These are phyloP conservation scores for Rhynchosporium secalis DNA, from an alignment of 2,329 filamentous ascomycete species.

Conservation along the genomic window DNA sequence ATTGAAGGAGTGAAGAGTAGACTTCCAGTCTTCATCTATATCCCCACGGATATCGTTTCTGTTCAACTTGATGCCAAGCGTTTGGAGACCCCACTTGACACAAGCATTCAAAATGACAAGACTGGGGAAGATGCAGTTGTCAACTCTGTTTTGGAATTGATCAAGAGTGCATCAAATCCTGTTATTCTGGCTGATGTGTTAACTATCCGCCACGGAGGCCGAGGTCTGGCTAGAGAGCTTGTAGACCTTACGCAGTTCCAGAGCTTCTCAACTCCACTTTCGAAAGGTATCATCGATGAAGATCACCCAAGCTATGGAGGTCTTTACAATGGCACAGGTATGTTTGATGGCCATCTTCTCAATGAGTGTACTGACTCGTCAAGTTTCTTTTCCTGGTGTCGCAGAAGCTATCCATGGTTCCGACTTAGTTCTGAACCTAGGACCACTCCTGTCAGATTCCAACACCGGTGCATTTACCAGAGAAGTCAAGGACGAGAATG, in stretches of 20 bases:
- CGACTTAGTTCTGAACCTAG: conserved; percentile 49
- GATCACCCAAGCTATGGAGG: conserved; percentile 49
- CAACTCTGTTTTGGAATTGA: conserved; percentile 42
- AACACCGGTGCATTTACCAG: conserved; percentile 47
- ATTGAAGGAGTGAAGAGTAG: conserved; percentile 52
- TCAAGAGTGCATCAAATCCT: conserved; percentile 49
- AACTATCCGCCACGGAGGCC: conserved; percentile 35
- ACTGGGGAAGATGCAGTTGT: conserved; percentile 38
- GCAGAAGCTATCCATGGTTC: conserved; percentile 44
- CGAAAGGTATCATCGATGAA: conserved; percentile 54
- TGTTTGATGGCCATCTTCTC: conserved; percentile 18
- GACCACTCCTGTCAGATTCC: conserved; percentile 48
- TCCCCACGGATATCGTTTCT: conserved; percentile 54
- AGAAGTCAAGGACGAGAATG: conserved; percentile 38
- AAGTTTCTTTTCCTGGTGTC: conserved; percentile 35
- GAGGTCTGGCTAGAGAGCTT: conserved; percentile 40
- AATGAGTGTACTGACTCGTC: neutral
- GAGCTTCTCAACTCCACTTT: conserved; percentile 49
- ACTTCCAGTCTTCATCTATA: conserved; percentile 56
- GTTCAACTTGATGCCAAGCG: conserved; percentile 39
- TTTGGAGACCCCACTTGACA: conserved; percentile 36
- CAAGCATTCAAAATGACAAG: conserved; percentile 29
- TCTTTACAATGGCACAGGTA: conserved; percentile 48
- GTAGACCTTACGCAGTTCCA: conserved; percentile 48
- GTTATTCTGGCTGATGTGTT: conserved; percentile 55